A percentile compares a stretch with the other conserved stretches of the same genome.
Evolutionary conservation across 208 protist species (phyloP).

Genomic region (Leishmania lainsoni): DNA sequence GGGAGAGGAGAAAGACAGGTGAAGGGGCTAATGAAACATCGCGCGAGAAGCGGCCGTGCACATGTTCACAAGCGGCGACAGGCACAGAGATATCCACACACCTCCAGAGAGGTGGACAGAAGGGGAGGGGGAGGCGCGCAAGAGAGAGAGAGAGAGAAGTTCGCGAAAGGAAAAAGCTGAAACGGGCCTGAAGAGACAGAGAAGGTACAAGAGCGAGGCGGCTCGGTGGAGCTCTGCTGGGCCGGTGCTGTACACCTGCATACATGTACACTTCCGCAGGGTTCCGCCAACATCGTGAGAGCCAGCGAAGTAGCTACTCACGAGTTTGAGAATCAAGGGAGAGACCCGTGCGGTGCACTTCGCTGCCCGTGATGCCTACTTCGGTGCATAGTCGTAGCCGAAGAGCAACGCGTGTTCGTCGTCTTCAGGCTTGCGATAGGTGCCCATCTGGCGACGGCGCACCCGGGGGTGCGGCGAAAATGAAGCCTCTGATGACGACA

Average conservation of each 20-base stretch:
- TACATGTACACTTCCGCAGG: neutral
- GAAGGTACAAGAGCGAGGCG: neutral
- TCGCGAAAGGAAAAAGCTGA: neutral
- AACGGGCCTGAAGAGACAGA: neutral
- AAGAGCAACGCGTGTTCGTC: conserved; percentile 58
- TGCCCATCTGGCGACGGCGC: conserved; percentile 10
- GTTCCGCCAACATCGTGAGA: neutral
- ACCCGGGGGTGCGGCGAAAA: neutral
- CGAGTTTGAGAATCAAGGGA: neutral
- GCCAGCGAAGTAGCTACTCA: neutral
- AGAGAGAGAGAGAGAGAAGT: neutral
- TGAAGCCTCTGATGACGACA: neutral
- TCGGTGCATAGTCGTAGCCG: conserved; percentile 52
- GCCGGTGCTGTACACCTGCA: neutral
- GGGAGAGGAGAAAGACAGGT: neutral
- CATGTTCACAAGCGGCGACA: neutral
- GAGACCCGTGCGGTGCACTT: neutral
- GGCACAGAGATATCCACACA: neutral
- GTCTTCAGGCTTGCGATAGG: conserved; percentile 64
- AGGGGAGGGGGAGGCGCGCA: neutral
- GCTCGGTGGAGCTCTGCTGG: neutral
- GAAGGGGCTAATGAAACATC: neutral
- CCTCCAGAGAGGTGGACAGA: neutral
- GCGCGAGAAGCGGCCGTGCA: neutral
- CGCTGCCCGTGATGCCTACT: conserved; percentile 26